Conservation (phyloP, 2,329 filamentous ascomycete species). For the Fusarium mundagurra region DNA sequence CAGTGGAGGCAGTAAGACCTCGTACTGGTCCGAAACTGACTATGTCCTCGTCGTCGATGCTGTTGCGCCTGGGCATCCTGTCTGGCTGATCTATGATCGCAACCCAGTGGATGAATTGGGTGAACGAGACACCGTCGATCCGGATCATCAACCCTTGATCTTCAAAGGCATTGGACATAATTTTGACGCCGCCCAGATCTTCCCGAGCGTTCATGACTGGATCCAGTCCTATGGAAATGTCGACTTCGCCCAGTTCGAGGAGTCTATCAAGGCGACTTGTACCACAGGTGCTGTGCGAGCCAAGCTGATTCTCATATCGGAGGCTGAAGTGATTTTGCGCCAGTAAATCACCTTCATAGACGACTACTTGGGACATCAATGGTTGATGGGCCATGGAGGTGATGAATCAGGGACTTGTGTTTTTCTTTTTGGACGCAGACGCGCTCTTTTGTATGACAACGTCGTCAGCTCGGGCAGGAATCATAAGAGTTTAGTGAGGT, state of each 20-base stretch:
- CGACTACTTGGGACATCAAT: background rate
- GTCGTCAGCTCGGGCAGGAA: background rate
- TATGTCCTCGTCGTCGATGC: background rate
- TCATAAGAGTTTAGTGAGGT: background rate
- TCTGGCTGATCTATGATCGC: background rate
- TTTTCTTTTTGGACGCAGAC: background rate
- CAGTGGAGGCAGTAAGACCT: no score
- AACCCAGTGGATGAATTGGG: rapidly evolving
- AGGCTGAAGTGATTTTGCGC: background rate
- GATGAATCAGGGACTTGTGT: background rate
- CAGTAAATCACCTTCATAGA: background rate
- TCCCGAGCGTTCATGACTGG: background rate
- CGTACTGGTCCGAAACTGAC: background rate
- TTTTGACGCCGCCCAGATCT: background rate
- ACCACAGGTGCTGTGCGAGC: rapidly evolving
- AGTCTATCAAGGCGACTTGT: background rate
- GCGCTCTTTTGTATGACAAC: background rate
- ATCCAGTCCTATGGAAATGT: background rate
- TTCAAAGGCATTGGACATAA: background rate
- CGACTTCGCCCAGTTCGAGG: background rate
- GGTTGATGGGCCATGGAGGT: background rate
- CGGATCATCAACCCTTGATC: rapidly evolving
- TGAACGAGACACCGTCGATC: background rate
- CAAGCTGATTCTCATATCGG: rapidly evolving
- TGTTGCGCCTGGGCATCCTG: background rate